phyloP scores from a whole-genome alignment of 23 red algal genomes.

The Cyanidium caldarium region DNA sequence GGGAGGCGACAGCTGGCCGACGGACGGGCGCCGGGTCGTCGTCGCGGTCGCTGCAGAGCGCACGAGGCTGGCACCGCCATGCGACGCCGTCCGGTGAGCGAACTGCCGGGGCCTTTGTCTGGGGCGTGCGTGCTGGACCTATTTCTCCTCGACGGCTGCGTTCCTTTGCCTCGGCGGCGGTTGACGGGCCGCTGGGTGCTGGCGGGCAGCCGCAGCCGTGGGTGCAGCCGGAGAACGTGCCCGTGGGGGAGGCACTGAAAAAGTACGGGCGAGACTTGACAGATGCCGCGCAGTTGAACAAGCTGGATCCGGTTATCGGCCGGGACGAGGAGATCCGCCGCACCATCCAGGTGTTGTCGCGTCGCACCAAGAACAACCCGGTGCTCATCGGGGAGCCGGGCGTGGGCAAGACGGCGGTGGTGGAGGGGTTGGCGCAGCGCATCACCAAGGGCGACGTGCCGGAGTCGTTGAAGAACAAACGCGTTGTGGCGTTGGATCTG shows the following conservation, averaged over 20 bases:
- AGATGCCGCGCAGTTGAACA: constrained; percentile 6
- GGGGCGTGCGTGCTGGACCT: too few relatives aligned
- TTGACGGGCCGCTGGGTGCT: neutral
- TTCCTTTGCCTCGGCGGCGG: too few relatives aligned
- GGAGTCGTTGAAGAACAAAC: constrained; percentile 17
- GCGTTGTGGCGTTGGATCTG: constrained; percentile 32
- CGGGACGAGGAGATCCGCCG: constrained; percentile 45
- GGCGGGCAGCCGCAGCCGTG: constrained; percentile 3
- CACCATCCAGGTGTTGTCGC: constrained; percentile 26
- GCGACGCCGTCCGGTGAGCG: too few relatives aligned
- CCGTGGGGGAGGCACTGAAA: constrained; percentile 26
- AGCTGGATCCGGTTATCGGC: constrained; percentile 59
- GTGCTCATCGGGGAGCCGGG: constrained; percentile 48
- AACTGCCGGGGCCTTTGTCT: too few relatives aligned
- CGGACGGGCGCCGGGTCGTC: too few relatives aligned
- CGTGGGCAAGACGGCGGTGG: constrained; percentile 48
- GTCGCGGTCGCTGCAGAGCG: too few relatives aligned
- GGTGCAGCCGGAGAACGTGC: constrained; percentile 29
- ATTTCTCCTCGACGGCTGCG: too few relatives aligned
- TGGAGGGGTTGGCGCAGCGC: constrained; percentile 37
- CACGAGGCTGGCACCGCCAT: too few relatives aligned
- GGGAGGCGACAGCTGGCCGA: too few relatives aligned
- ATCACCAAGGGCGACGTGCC: constrained; percentile 30
- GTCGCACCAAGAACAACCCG: constrained; percentile 50
- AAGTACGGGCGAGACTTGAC: constrained; percentile 36